Evolutionary conservation across 2,329 filamentous ascomycete genomes (phyloP).

Genomic region (Aspergillus phoenicis): DNA sequence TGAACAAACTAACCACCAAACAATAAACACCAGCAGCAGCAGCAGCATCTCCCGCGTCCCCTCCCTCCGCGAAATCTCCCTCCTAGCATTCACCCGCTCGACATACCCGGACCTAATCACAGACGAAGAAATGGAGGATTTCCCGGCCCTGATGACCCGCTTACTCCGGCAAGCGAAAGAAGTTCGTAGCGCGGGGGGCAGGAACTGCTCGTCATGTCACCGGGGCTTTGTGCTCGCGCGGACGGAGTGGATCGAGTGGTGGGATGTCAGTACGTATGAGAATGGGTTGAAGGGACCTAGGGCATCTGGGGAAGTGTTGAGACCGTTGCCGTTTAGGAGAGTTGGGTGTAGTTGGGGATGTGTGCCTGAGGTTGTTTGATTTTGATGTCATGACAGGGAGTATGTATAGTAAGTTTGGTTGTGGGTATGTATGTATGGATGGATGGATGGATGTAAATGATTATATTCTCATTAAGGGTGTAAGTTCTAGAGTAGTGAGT

Average conservation of each 20-base stretch:
- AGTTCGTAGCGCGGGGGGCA: conserved; percentile 41
- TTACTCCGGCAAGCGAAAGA: conserved; percentile 39
- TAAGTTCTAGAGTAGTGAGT: too few relatives aligned
- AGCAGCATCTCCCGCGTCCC: too few relatives aligned
- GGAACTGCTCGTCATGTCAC: conserved; percentile 45
- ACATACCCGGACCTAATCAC: conserved; percentile 40
- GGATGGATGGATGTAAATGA: too few relatives aligned
- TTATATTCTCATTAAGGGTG: too few relatives aligned
- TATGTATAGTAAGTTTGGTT: too few relatives aligned
- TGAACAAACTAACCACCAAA: too few relatives aligned
- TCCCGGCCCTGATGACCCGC: conserved; percentile 37
- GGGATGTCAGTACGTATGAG: conserved; percentile 45
- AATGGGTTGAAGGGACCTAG: conserved; percentile 40
- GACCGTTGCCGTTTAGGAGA: conserved; percentile 44
- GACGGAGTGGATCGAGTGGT: conserved; percentile 50
- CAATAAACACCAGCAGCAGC: too few relatives aligned
- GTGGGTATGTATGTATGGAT: too few relatives aligned
- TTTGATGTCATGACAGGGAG: too few relatives aligned
- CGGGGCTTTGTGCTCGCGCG: conserved; percentile 46
- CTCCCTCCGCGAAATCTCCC: conserved; percentile 47
- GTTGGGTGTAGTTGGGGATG: conserved; percentile 47
- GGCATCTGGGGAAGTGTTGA: conserved; percentile 32
- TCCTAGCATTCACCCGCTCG: conserved; percentile 43
- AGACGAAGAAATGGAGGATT: conserved; percentile 37
- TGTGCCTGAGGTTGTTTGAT: conserved; percentile 23